Conservation (phyloP, 169 alveolate species). For the Plasmodium relictum region DNA sequence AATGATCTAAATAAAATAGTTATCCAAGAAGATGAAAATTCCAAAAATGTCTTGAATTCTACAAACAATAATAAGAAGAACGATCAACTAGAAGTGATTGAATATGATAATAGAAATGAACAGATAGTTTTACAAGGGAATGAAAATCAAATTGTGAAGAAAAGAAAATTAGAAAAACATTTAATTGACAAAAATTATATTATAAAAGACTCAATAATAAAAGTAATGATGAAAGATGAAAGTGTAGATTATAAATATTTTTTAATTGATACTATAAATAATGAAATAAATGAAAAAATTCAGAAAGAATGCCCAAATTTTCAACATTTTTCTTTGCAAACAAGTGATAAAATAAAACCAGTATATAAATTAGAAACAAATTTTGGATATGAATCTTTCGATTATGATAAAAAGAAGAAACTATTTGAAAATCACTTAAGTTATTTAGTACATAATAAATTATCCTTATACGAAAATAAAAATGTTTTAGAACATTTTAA, state of each 20-base stretch:
- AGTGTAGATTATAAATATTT: conserved; percentile 69
- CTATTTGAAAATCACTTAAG: conserved; percentile 42
- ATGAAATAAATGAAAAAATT: conserved; percentile 69
- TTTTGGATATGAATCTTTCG: conserved; percentile 69
- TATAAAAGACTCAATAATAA: conserved; percentile 51
- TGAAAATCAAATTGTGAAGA: conserved; percentile 34
- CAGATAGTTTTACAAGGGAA: background rate
- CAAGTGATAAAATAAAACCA: conserved; percentile 46
- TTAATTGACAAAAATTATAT: conserved; percentile 60
- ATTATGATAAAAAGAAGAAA: conserved; percentile 35
- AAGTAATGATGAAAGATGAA: conserved; percentile 49
- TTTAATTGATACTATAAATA: conserved; percentile 63
- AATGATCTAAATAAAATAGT: background rate
- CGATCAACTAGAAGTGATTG: conserved; percentile 1
- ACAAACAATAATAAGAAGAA: background rate
- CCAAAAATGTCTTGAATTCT: background rate
- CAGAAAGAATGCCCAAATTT: conserved; percentile 53
- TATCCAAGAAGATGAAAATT: background rate
- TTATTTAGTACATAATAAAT: conserved; percentile 9
- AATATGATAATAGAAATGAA: conserved; percentile 9
- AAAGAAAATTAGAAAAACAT: conserved; percentile 73
- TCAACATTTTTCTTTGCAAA: conserved; percentile 55
- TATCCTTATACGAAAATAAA: conserved; percentile 49
- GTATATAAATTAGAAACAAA: conserved; percentile 53
- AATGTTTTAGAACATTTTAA: conserved; percentile 33